Conservation (phyloP, 202 grass and related monocot genomes). For the Hordeum pubiflorum region DNA sequence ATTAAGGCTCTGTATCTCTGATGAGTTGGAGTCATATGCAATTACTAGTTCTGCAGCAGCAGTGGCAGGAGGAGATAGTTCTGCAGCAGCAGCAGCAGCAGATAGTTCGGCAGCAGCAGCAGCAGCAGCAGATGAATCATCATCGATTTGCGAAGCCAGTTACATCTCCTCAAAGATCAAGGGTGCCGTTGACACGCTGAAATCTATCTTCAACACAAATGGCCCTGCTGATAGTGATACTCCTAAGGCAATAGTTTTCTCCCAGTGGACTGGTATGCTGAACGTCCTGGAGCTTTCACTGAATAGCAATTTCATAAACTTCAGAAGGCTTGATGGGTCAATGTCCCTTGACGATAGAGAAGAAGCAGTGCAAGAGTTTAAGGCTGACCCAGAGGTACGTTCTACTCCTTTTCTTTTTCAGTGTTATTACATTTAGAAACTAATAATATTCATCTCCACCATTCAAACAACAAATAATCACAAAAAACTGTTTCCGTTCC, state of each 20-base stretch:
- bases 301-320: slow-evolving; percentile 45
- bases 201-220: slow-evolving; percentile 26
- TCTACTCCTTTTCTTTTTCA: neutral
- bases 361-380: slow-evolving; percentile 61
- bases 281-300: slow-evolving; percentile 71
- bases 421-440: neutral
- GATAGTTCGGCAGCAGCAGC: neutral
- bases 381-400: slow-evolving; percentile 55
- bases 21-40: slow-evolving; percentile 28
- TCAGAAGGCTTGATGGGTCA: slow-evolving; percentile 71
- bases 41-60: neutral
- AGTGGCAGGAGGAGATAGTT: neutral
- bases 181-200: slow-evolving; percentile 46
- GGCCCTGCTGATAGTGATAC: neutral
- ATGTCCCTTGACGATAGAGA: slow-evolving; percentile 66
- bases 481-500: slow-evolving; percentile 1
- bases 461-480: neutral
- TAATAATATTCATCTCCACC: neutral
- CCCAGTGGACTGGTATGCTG: slow-evolving; percentile 91
- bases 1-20: slow-evolving; percentile 37
- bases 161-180: slow-evolving; percentile 83
- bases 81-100: neutral
- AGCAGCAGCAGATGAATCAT: slow-evolving; percentile 13
- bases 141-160: slow-evolving; percentile 48
- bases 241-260: slow-evolving; percentile 85